Evolutionary conservation across 176 grass and related monocot species (phyloP).

Genomic region (Carex kokanica): DNA sequence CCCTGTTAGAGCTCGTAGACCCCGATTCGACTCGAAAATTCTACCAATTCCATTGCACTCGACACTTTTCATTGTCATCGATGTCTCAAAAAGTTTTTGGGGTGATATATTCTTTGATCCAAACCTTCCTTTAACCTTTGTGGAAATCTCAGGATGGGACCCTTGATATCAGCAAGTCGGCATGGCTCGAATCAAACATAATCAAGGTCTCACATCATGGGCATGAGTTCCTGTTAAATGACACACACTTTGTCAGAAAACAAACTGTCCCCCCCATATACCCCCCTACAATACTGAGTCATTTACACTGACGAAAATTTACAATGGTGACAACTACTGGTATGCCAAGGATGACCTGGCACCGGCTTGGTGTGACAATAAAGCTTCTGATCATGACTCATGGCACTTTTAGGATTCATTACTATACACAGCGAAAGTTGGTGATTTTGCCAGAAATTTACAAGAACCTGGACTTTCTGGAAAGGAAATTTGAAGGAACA

Average conservation of each 20-base stretch:
- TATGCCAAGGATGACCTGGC: slow-evolving; percentile 71
- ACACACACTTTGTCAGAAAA: slow-evolving; percentile 63
- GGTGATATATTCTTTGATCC: slow-evolving; percentile 70
- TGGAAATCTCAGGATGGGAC: slow-evolving; percentile 65
- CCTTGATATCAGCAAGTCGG: slow-evolving; percentile 47
- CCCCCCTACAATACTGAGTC: slow-evolving; percentile 47
- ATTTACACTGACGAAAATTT: slow-evolving; percentile 54
- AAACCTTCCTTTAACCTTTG: slow-evolving; percentile 59
- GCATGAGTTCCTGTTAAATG: slow-evolving; percentile 79
- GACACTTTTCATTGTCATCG: slow-evolving; percentile 65
- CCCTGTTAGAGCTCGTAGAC: slow-evolving; percentile 35
- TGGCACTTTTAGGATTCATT: slow-evolving; percentile 80
- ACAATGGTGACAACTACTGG: slow-evolving; percentile 49
- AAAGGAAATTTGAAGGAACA: slow-evolving; percentile 80
- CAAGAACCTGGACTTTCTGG: slow-evolving; percentile 63
- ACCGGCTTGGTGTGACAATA: slow-evolving; percentile 68
- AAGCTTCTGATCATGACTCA: slow-evolving; percentile 70
- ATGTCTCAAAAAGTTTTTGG: slow-evolving; percentile 58
- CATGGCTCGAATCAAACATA: slow-evolving; percentile 63
- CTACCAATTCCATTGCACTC: slow-evolving; percentile 50
- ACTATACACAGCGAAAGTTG: slow-evolving; percentile 66
- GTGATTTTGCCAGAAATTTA: slow-evolving; percentile 65
- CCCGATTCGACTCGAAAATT: slow-evolving; percentile 65
- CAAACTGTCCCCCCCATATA: slow-evolving; percentile 42
- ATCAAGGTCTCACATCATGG: slow-evolving; percentile 73